A percentile compares a stretch with the other conserved stretches of the same genome.
Conservation (phyloP, 2,329 filamentous ascomycete species). For the Ustulina deusta region DNA sequence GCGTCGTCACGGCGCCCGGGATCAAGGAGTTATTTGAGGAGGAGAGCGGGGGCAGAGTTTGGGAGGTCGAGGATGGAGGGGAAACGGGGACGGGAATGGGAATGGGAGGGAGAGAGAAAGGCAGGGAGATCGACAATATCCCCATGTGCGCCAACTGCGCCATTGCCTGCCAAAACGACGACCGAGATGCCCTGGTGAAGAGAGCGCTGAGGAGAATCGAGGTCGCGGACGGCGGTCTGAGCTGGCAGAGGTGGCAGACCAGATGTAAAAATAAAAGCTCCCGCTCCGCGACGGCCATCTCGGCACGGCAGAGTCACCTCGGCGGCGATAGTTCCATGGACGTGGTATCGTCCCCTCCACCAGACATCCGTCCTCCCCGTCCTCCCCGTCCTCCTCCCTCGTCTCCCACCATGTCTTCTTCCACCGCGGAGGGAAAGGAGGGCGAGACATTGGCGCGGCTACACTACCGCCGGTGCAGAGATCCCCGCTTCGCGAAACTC, state of each 20-base stretch:
- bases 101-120: conserved; percentile 21
- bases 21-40: conserved; percentile 53
- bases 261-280: conserved; percentile 25
- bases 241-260: conserved; percentile 55
- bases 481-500: conserved; percentile 27
- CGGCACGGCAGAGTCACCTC: conserved; percentile 8
- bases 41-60: conserved; percentile 22
- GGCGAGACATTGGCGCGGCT: conserved; percentile 31
- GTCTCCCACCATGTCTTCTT: not conserved
- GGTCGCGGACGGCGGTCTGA: conserved; percentile 60
- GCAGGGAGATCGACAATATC: conserved; percentile 57
- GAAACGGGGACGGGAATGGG: conserved; percentile 29
- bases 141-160: conserved; percentile 64
- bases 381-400: not conserved
- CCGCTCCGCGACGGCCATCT: not conserved
- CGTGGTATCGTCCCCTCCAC: not conserved
- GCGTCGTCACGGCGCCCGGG: conserved; percentile 53
- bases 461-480: conserved; percentile 34
- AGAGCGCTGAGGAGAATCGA: conserved; percentile 60
- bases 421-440: not conserved
- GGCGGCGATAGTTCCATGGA: conserved; percentile 40
- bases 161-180: conserved; percentile 56
- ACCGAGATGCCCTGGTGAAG: conserved; percentile 48
- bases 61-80: conserved; percentile 21
- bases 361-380: no score